Evolutionary conservation across 176 grass and related monocot species (phyloP), one percentile per base, ranked within the genome.

Genomic region (Phragmites australis): DNA sequence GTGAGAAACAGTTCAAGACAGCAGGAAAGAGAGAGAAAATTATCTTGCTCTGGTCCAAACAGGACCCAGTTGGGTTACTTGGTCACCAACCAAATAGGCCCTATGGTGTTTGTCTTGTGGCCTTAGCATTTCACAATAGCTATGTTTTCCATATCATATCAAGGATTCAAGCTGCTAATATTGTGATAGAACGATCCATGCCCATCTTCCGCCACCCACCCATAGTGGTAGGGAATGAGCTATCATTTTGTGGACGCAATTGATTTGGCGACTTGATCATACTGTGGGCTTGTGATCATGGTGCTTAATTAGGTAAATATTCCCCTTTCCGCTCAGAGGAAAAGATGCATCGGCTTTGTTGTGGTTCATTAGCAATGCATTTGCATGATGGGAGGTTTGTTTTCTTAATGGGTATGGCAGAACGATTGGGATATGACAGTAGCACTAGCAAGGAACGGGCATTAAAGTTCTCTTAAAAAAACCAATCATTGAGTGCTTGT

Each of bases 231-330:
- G 84, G 76, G 39, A 32, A 32, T 23, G 66, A 3, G 48, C 52
- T 22, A 67, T 86, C 48, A 81, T 81, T 49, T 63, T 49, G 69
- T 74, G 69, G 56, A 40, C 27, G 26, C 76, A 39, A 45, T 39
- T 66, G 27, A 74, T 64, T 58, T 57, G 76, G 76, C 57, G 39
- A 63, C 57, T 44, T 47, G 15, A 65, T 78, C n/a, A 70, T 30
- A 60, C 26, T 47, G 52, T 31, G 14, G 37, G 12, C 26, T 69
- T 68, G 4, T 58, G 51, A 41, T 69, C 59, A 75, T 49, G 73
- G 41, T 49, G 40, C 62, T 57, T 58, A 69, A 77, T 60, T 84
- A 84, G 41, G 64, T 40, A 29, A 44, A 54, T 54, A 31, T 69
- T 44, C 46, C 17, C 17, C 17, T 75, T 40, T 26, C 34, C 53